A percentile compares a stretch with the other conserved stretches of the same genome.
Evolutionary conservation across 306 rosid genomes (phyloP).

Genomic region (Prosopis cineraria): DNA sequence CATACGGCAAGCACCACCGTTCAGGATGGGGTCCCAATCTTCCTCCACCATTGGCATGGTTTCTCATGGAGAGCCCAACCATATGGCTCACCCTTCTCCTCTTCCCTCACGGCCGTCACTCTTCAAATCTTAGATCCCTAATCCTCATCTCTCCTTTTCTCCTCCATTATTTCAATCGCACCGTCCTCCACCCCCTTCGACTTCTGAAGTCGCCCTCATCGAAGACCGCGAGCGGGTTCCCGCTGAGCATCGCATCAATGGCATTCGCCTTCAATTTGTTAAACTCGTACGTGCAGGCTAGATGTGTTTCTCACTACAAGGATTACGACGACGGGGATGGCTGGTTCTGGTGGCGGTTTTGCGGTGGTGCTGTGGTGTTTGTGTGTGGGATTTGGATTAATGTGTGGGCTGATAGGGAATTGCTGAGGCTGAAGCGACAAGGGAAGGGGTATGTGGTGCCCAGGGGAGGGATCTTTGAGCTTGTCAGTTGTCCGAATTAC

Average conservation of each 20-base stretch:
- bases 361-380: conserved; percentile 49
- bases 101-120: conserved; percentile 60
- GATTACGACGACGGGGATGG: conserved; percentile 35
- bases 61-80: conserved; percentile 87
- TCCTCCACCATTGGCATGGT: conserved; percentile 75
- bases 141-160: conserved; percentile 62
- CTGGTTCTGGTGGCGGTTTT: conserved; percentile 57
- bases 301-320: conserved; percentile 66
- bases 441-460: conserved; percentile 80
- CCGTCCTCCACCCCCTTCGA: conserved; percentile 67
- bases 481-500: conserved; percentile 82
- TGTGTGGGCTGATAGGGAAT: conserved; percentile 61
- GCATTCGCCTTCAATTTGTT: conserved; percentile 62
- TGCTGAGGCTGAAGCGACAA: conserved; percentile 55
- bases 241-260: conserved; percentile 52
- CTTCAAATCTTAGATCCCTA: conserved; percentile 56
- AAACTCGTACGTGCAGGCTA: conserved; percentile 67
- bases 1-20: conserved; percentile 75
- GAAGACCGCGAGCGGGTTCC: conserved; percentile 42
- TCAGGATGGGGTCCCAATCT: conserved; percentile 86
- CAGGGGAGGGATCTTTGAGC: conserved; percentile 67
- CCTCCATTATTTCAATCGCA: conserved; percentile 71
- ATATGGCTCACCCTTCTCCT: conserved; percentile 73
- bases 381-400: conserved; percentile 62
- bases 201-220: conserved; percentile 21